Evolutionary conservation across 108 stramenopile species (phyloP).

Genomic region (Asterionellopsis glacialis): DNA sequence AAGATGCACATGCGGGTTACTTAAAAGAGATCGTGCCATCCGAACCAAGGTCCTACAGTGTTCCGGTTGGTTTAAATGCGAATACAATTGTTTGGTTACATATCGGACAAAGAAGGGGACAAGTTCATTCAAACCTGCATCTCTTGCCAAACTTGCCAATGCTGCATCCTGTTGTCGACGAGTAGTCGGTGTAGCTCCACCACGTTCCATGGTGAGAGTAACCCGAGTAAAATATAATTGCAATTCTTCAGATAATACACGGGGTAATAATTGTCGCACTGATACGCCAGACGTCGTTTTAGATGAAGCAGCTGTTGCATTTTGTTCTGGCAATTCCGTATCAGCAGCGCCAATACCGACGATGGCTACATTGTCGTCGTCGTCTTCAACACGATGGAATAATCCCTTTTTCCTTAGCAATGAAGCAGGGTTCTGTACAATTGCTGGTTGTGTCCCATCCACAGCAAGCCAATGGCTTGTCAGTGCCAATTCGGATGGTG

Average conservation of each 20-base stretch:
- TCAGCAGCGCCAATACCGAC: background rate
- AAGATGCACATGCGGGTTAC: conserved; percentile 72
- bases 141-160: conserved; percentile 29
- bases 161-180: conserved; percentile 42
- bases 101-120: conserved; percentile 75
- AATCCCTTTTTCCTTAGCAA: background rate
- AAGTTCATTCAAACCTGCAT: conserved; percentile 75
- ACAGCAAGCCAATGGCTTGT: conserved; percentile 83
- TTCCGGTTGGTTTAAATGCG: conserved; percentile 53
- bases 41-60: conserved; percentile 59
- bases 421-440: conserved; percentile 53
- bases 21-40: conserved; percentile 57
- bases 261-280: conserved; percentile 66
- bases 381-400: conserved; percentile 18
- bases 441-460: conserved; percentile 62
- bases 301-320: background rate
- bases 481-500: conserved; percentile 73
- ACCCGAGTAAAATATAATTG: conserved; percentile 72
- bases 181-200: conserved; percentile 27
- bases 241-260: conserved; percentile 78
- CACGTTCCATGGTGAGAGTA: conserved; percentile 53
- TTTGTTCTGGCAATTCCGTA: background rate
- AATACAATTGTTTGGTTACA: conserved; percentile 50
- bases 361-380: conserved; percentile 4
- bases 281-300: conserved; percentile 26